Evolutionary conservation across 805 yeast species (phyloP), one percentile per base, ranked within the genome.

Genomic region (Kazachstania kunashirensis): DNA sequence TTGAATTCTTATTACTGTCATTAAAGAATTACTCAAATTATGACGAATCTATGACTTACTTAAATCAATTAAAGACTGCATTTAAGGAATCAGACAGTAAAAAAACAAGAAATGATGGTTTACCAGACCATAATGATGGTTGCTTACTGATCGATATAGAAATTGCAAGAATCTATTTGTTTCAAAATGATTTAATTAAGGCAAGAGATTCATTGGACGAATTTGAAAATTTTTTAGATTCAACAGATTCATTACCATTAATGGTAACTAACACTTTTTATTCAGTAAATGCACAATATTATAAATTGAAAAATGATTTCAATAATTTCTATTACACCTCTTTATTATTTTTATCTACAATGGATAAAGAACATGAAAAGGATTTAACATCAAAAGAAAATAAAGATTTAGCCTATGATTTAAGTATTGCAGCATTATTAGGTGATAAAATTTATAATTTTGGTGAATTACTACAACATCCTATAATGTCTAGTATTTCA

Each of bases 401-500:
- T 47, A 70, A 68, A 47, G 65, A 64, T 38, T 59, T 78, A 35
- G 83, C 84, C 2, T 76, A 77, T 50, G 94, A 89, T 47, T 72
- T 89, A 47, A 72, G 89, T 41, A 68, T 85, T 31, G 78, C 95
- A 23, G 97, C 96, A 0, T 65, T 92, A 41, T 68, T 89, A 49
- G 97, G 96, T 33, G 95, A 86, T 54, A 78, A 75, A 52, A 84
- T 89, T 49, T 92, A 85, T 67, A 92, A 89, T 64, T 92, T 92
- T 61, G 97, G 97, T 35, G 98, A 92, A 63, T 72, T 92, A 44
- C 71, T 92, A 42, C 76, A 86, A 57, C 97, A 89, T 61, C 95
- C 92, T 30, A 77, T 89, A 32, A 71, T 86, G 59, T 55, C 65
- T 29, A 59, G 67, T 27, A 68, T 81, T 29, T 45, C 57, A 15